Evolutionary conservation across 352 stramenopile genomes (phyloP).

Genomic region (Thalassiosira mediterranea): DNA sequence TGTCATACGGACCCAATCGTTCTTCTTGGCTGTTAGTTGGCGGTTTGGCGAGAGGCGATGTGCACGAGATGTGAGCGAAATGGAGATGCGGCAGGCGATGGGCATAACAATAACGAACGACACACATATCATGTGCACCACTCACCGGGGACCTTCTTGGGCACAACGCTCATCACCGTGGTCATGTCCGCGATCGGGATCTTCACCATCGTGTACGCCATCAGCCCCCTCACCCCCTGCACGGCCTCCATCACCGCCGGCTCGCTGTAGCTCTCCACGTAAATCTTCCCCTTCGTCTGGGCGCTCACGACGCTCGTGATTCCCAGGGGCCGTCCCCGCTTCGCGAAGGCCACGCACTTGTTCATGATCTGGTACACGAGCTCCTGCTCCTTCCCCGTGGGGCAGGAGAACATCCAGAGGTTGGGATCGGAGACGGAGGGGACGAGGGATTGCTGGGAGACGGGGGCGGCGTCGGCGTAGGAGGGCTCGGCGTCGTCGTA

Average conservation of each 20-base stretch:
- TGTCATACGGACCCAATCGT: conserved; percentile 85
- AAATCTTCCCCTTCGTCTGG: conserved; percentile 84
- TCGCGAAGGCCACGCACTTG: conserved; percentile 80
- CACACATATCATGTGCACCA: conserved; percentile 1
- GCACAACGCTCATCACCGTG: conserved; percentile 82
- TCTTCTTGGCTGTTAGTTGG: conserved; percentile 79
- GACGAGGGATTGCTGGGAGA: conserved; percentile 80
- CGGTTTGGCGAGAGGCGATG: conserved; percentile 1
- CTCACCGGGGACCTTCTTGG: conserved; percentile 81
- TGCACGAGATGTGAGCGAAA: not conserved
- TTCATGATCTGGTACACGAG: conserved; percentile 86
- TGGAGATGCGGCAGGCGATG: too few relatives aligned
- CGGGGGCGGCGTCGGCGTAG: conserved; percentile 49
- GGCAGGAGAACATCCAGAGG: conserved; percentile 84
- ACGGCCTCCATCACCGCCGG: conserved; percentile 82
- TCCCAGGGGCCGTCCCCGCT: conserved; percentile 71
- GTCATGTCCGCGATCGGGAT: conserved; percentile 86
- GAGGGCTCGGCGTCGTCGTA: conserved; percentile 31
- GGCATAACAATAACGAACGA: too few relatives aligned
- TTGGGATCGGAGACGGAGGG: conserved; percentile 82
- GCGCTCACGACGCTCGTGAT: conserved; percentile 80
- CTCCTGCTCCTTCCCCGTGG: conserved; percentile 81
- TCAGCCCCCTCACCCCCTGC: conserved; percentile 77
- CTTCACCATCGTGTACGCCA: conserved; percentile 80
- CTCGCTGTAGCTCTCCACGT: conserved; percentile 85